A percentile compares a stretch with the other conserved stretches of the same genome.
Evolutionary conservation across 352 stramenopile genomes (phyloP).

Genomic region (Globisporangium megalacanthum): DNA sequence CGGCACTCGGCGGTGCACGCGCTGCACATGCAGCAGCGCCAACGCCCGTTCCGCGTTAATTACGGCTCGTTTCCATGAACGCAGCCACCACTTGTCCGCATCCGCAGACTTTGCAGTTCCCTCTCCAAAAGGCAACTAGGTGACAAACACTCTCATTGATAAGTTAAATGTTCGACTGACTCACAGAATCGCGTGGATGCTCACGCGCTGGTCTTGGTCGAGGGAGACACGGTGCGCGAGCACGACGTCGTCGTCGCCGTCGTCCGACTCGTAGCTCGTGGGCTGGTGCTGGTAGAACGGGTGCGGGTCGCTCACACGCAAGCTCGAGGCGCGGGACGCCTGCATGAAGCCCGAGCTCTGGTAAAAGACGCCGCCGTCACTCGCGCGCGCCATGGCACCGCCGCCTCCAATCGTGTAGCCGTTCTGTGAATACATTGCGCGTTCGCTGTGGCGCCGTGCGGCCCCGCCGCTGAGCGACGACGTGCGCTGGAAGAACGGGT

Average conservation of each 20-base stretch:
- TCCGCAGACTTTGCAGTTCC: no score
- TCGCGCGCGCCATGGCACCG: constrained; percentile 21
- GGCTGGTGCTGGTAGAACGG: constrained; percentile 17
- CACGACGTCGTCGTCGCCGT: constrained; percentile 42
- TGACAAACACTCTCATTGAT: no score
- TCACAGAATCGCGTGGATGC: constrained; percentile 63
- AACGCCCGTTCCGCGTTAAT: constrained; percentile 8
- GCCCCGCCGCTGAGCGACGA: constrained; percentile 15
- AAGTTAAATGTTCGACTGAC: not conserved
- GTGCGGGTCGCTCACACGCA: constrained; percentile 16
- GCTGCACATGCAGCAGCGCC: constrained; percentile 4
- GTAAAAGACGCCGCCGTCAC: constrained; percentile 46
- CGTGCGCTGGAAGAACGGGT: constrained; percentile 27
- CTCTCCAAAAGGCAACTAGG: no score
- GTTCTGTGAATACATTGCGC: constrained; percentile 15
- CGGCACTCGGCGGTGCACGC: constrained; percentile 10
- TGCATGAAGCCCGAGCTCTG: constrained; percentile 14
- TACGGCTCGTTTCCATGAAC: constrained; percentile 21
- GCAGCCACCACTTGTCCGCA: not conserved
- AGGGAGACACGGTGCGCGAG: constrained; percentile 54
- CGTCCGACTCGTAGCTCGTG: constrained; percentile 16
- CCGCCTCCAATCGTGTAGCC: constrained; percentile 14
- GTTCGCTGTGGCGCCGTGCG: constrained; percentile 24
- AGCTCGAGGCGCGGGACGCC: constrained; percentile 1
- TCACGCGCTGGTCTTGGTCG: constrained; percentile 52